phyloP scores from a whole-genome alignment of 306 rosid genomes.

The Vicia faba region DNA sequence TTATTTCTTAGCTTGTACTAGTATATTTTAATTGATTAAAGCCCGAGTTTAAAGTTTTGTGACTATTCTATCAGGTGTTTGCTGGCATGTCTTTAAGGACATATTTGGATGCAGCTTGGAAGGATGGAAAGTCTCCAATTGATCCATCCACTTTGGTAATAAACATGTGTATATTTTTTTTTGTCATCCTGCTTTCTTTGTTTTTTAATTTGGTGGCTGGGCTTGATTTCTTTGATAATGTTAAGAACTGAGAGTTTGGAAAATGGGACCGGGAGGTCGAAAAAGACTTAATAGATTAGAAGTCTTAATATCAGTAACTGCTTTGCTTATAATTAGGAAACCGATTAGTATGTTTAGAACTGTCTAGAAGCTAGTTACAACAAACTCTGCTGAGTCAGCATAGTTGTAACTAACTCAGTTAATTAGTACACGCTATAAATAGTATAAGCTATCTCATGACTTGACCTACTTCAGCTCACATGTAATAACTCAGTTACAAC shows the following conservation, averaged over 20 bases:
- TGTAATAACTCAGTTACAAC: no score
- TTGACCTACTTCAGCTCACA: no score
- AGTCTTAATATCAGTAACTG: no score
- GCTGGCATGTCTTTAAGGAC: slow-evolving; percentile 97
- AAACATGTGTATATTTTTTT: background rate
- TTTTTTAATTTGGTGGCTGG: slow-evolving; percentile 29
- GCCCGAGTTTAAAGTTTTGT: background rate
- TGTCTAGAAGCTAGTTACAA: no score
- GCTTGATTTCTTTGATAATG: slow-evolving; percentile 3
- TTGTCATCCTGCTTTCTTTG: slow-evolving; percentile 23
- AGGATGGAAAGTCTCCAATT: slow-evolving; percentile 94
- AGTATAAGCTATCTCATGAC: no score
- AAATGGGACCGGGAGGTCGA: background rate
- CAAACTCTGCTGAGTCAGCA: no score
- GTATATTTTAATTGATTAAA: slow-evolving; percentile 32
- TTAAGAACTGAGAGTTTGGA: slow-evolving; percentile 1
- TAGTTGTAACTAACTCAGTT: no score
- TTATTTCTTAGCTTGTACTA: slow-evolving; percentile 28
- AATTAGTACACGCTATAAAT: no score
- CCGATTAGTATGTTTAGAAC: no score
- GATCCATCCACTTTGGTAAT: slow-evolving; percentile 93
- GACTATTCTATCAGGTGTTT: slow-evolving; percentile 66
- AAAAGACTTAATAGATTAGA: background rate
- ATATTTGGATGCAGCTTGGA: slow-evolving; percentile 96
- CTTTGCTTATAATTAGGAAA: no score